Evolutionary conservation across 2,329 filamentous ascomycete species (phyloP).

Genomic region (Anisogramma anomala): DNA sequence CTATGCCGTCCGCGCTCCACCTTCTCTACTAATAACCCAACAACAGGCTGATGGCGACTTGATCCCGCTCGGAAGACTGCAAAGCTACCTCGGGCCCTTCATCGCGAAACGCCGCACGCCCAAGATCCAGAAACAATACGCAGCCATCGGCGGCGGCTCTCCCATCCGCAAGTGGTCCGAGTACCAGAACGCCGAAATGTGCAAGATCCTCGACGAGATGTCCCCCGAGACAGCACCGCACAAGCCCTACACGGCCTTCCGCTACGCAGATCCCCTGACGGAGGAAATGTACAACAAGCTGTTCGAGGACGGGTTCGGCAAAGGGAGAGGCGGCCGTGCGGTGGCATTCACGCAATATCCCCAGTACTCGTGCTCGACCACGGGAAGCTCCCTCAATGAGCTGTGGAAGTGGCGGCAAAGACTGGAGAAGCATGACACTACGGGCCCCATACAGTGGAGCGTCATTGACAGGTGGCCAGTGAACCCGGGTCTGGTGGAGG

Average conservation of each 20-base stretch:
- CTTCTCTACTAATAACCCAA: constrained; percentile 1
- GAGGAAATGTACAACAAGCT: constrained; percentile 84
- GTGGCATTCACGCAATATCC: constrained; percentile 98
- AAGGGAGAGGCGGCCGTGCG: constrained; percentile 79
- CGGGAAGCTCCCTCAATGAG: constrained; percentile 90
- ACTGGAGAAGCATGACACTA: constrained; percentile 56
- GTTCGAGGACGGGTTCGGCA: constrained; percentile 79
- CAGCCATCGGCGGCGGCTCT: constrained; percentile 90
- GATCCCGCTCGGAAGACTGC: constrained; percentile 86
- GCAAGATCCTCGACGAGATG: constrained; percentile 84
- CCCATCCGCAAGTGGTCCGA: constrained; percentile 98
- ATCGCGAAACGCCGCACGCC: constrained; percentile 81
- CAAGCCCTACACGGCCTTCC: constrained; percentile 94
- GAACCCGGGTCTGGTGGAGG: constrained; percentile 81
- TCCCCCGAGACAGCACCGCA: constrained; percentile 91
- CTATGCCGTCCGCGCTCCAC: not conserved
- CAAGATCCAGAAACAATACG: constrained; percentile 94
- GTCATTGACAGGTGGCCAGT: constrained; percentile 96
- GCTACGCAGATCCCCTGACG: constrained; percentile 86
- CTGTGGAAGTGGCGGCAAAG: constrained; percentile 93
- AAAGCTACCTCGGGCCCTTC: constrained; percentile 79
- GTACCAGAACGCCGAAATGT: constrained; percentile 88
- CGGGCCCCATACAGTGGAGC: constrained; percentile 81
- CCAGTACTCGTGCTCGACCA: constrained; percentile 96
- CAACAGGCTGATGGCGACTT: constrained; percentile 76